A percentile compares a stretch with the other conserved stretches of the same genome.
These are phyloP conservation scores for Neurospora crassa DNA, from an alignment of 2,329 filamentous ascomycete species.

Conservation along the genomic window DNA sequence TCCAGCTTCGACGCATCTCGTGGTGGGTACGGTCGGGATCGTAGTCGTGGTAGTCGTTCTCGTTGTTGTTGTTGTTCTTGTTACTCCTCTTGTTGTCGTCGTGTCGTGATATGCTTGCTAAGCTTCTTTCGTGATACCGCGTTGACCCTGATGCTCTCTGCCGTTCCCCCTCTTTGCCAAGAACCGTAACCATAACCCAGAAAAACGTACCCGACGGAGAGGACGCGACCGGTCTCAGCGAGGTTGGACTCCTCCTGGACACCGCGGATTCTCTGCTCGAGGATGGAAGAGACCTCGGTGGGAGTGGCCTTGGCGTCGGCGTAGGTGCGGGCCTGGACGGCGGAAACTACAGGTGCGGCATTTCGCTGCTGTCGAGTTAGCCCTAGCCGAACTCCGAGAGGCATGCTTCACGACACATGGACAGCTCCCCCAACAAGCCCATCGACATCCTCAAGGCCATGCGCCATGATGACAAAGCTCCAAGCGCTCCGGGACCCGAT, in stretches of 20 bases:
- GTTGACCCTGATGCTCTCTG: background rate
- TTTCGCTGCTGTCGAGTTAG: conserved; percentile 62
- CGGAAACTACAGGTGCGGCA: conserved; percentile 65
- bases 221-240: conserved; percentile 96
- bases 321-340: conserved; percentile 74
- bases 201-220: conserved; percentile 88
- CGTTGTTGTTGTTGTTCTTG: background rate
- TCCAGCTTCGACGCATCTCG: background rate
- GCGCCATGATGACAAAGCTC: conserved; percentile 24
- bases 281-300: conserved; percentile 97
- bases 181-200: conserved; percentile 7
- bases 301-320: conserved; percentile 92
- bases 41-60: background rate
- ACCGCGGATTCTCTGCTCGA: conserved; percentile 98
- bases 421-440: conserved; percentile 27
- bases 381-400: conserved; percentile 18
- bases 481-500: conserved; percentile 24
- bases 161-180: conserved; percentile 10
- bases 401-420: conserved; percentile 17
- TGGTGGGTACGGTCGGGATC: background rate
- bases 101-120: conserved; percentile 1
- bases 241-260: conserved; percentile 94
- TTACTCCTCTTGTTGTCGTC: background rate
- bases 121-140: conserved; percentile 5
- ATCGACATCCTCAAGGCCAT: conserved; percentile 23